Base-by-base conservation (phyloP, 2,329 filamentous ascomycete genomes). In the Whalleya microplaca region DNA sequence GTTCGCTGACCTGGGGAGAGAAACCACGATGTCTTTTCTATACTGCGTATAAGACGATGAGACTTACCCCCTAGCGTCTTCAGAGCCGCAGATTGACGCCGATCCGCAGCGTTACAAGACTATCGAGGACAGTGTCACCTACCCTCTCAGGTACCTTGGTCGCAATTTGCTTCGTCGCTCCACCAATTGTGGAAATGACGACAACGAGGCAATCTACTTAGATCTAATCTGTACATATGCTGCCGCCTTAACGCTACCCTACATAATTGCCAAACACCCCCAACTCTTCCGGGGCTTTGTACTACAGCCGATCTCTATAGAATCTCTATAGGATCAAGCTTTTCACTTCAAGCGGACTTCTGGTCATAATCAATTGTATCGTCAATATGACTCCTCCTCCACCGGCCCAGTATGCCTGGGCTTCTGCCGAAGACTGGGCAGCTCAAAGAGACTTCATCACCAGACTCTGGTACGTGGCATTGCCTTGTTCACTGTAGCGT, bases 361-460 rank as follows among this genome's bases (percentile, higher is more conserved):
- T 1, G 41, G 21, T 41, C 37, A 14, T 32, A 41, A 50, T 56
- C 51, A 37, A 23, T 55, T 21, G 41, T 29, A 27, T 29, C 23
- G 32, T 47, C 62, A 37, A 56, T 37, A 69, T 69, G 66, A 49
- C 57, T 21, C 51, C 57, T 21, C 50, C 58, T n/a, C 58, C 54
- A 32, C 61, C 54, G 45, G 51, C 64, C 37, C 58, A 51, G 46
- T 60, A 61, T 59, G 62, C 61, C 62, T 69, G 67, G 67, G 67
- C 67, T 21, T 65, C 64, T 16, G 56, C 66, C 48, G 64, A 62
- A 32, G 65, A 67, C 52, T 69, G 67, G 67, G 66, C 64, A 32
- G 45, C 54, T 32, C 65, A 66, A 23, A 61, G 62, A 45, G 47
- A 59, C 29, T 56, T 64, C 44, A 69, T 69, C 48, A 68, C 66